Percentiles rank a stretch among this genome's conserved stretches.
phyloP scores from a whole-genome alignment of 306 rosid species.

The Hylodesmum podocarpum region DNA sequence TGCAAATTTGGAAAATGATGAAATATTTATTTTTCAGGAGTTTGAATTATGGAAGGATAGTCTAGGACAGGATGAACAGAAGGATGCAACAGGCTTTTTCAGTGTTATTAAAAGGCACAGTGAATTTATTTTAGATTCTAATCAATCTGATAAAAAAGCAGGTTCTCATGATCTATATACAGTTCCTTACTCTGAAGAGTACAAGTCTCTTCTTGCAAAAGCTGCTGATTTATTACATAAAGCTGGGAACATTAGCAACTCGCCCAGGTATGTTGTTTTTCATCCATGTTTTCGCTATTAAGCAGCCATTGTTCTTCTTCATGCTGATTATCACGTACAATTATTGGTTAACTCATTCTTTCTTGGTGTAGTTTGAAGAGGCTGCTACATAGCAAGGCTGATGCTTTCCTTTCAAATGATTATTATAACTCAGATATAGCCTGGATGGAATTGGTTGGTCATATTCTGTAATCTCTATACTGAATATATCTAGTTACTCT shows the following conservation, averaged over 20 bases:
- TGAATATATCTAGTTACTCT: not conserved
- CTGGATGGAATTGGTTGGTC: conserved; percentile 95
- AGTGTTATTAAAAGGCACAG: conserved; percentile 72
- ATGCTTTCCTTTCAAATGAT: conserved; percentile 89
- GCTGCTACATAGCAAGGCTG: conserved; percentile 85
- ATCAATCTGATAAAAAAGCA: conserved; percentile 26
- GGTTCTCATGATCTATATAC: conserved; percentile 53
- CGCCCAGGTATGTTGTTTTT: conserved; percentile 60
- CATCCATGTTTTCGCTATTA: conserved; percentile 11
- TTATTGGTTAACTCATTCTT: conserved; percentile 28
- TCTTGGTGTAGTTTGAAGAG: conserved; percentile 70
- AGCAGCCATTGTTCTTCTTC: not conserved
- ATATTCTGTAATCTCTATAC: conserved; percentile 12
- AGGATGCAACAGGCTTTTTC: conserved; percentile 73
- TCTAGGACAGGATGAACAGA: conserved; percentile 60
- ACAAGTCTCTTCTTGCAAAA: conserved; percentile 57
- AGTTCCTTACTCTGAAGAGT: conserved; percentile 81
- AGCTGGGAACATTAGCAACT: conserved; percentile 68
- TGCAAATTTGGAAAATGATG: conserved; percentile 14
- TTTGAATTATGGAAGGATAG: conserved; percentile 76
- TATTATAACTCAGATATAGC: conserved; percentile 90
- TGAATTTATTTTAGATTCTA: conserved; percentile 57
- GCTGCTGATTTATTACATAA: conserved; percentile 82
- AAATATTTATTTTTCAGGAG: conserved; percentile 61
- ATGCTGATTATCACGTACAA: conserved; percentile 16